A percentile compares a stretch with the other conserved stretches of the same genome.
Evolutionary conservation across 768 basidiomycete species (phyloP).

Genomic region (Lactifluus volemus): DNA sequence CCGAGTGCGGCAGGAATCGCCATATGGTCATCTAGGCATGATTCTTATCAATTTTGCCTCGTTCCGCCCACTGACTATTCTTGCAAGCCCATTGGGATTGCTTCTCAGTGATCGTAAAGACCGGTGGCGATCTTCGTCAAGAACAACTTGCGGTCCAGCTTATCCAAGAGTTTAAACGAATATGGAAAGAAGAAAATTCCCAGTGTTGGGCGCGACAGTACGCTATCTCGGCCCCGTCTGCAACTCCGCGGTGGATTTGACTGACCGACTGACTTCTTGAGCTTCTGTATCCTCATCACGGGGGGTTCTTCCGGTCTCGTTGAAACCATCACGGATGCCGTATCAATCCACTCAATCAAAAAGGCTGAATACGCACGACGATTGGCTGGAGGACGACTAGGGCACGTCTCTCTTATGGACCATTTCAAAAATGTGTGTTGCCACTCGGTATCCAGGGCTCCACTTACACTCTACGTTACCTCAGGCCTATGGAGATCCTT

Average conservation of each 20-base stretch:
- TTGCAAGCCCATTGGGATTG: slow-evolving; percentile 71
- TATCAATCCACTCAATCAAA: slow-evolving; percentile 98
- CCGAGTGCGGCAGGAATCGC: slow-evolving; percentile 86
- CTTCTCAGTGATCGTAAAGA: slow-evolving; percentile 96
- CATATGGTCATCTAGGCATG: slow-evolving; percentile 89
- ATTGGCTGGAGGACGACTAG: slow-evolving; percentile 68
- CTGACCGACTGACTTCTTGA: slow-evolving; percentile 25
- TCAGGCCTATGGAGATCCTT: slow-evolving; percentile 85
- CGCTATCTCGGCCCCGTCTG: slow-evolving; percentile 10
- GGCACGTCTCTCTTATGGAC: slow-evolving; percentile 84
- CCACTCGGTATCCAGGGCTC: neutral
- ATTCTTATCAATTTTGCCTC: slow-evolving; percentile 14
- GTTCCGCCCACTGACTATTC: neutral
- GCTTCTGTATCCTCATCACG: slow-evolving; percentile 94
- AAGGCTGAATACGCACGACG: slow-evolving; percentile 95
- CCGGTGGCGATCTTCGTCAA: slow-evolving; percentile 91
- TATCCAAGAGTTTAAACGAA: slow-evolving; percentile 84
- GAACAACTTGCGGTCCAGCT: slow-evolving; percentile 96
- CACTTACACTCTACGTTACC: neutral
- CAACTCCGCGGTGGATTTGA: neutral
- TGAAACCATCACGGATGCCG: slow-evolving; percentile 96
- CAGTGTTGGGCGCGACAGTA: slow-evolving; percentile 92
- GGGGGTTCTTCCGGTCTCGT: slow-evolving; percentile 90
- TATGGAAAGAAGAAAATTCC: slow-evolving; percentile 93
- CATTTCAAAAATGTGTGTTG: slow-evolving; percentile 76